phyloP scores from a whole-genome alignment of 2,329 filamentous ascomycete species.

The Talaromyces islandicus region DNA sequence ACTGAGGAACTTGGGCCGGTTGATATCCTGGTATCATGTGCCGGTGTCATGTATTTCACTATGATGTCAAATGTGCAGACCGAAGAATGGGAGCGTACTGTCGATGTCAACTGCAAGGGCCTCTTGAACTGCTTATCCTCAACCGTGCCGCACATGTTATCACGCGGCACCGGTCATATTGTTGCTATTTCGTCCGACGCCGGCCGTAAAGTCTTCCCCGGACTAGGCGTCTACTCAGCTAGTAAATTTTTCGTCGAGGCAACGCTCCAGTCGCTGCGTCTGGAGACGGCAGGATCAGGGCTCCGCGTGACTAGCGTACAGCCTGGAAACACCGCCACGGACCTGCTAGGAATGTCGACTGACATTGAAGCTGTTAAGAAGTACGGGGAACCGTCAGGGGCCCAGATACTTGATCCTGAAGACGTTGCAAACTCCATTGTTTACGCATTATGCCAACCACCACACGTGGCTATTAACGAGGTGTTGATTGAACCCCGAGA shows the following conservation, averaged over 20 bases:
- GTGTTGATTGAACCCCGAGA: conserved; percentile 72
- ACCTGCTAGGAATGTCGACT: conserved; percentile 67
- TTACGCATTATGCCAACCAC: conserved; percentile 67
- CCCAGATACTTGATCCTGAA: conserved; percentile 65
- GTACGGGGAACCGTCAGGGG: conserved; percentile 68
- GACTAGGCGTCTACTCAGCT: conserved; percentile 74
- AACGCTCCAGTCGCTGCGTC: conserved; percentile 65
- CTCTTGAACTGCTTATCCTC: conserved; percentile 66
- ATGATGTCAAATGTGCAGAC: conserved; percentile 73
- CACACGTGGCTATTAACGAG: conserved; percentile 74
- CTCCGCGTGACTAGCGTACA: conserved; percentile 69
- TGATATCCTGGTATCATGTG: conserved; percentile 74
- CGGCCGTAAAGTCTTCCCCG: conserved; percentile 74
- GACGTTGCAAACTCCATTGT: conserved; percentile 70
- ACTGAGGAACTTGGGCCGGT: conserved; percentile 61
- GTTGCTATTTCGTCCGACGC: conserved; percentile 79
- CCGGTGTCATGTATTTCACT: conserved; percentile 83
- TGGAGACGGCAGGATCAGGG: conserved; percentile 70
- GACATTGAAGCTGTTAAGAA: conserved; percentile 72
- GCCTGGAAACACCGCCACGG: conserved; percentile 70
- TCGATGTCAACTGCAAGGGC: conserved; percentile 83
- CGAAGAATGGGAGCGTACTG: conserved; percentile 74
- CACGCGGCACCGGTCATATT: conserved; percentile 64
- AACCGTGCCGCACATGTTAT: conserved; percentile 65
- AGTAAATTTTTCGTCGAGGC: conserved; percentile 84